These are phyloP conservation scores for Suillus fuscotomentosus DNA, from an alignment of 768 basidiomycete genomes.

Conservation along the genomic window DNA sequence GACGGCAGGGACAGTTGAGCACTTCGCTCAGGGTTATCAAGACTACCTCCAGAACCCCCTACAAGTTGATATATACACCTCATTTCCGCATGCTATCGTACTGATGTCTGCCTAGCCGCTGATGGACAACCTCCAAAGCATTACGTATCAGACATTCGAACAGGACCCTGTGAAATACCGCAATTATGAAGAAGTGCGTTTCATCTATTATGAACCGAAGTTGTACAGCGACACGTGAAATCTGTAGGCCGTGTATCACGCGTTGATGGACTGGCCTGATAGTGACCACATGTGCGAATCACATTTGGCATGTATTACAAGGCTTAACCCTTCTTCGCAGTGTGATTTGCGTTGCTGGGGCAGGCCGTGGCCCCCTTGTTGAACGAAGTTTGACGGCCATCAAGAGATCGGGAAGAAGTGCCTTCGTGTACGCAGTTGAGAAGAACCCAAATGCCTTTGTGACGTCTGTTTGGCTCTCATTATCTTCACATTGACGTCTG, in stretches of 20 bases:
- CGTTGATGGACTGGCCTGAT: conserved; percentile 69
- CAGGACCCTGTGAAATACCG: conserved; percentile 96
- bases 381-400: conserved; percentile 80
- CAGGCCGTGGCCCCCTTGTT: conserved; percentile 92
- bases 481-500: conserved; percentile 11
- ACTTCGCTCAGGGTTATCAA: conserved; percentile 90
- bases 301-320: conserved; percentile 1
- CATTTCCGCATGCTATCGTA: conserved; percentile 2
- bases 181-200: conserved; percentile 85
- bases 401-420: conserved; percentile 59
- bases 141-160: conserved; percentile 97
- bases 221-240: conserved; percentile 10
- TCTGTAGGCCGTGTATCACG: conserved; percentile 72
- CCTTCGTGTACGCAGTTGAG: conserved; percentile 83
- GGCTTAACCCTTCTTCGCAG: conserved; percentile 38
- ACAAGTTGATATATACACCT: conserved; percentile 51
- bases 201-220: conserved; percentile 11
- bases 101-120: conserved; percentile 59
- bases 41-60: conserved; percentile 95
- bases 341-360: conserved; percentile 88
- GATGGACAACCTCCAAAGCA: conserved; percentile 95
- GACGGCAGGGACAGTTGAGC: conserved; percentile 75
- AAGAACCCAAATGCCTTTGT: conserved; percentile 97
- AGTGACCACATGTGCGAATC: conserved; percentile 60
- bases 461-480: conserved; percentile 59